Conservation (phyloP, 805 yeast genomes). For the Pichia pseudocactophila region DNA sequence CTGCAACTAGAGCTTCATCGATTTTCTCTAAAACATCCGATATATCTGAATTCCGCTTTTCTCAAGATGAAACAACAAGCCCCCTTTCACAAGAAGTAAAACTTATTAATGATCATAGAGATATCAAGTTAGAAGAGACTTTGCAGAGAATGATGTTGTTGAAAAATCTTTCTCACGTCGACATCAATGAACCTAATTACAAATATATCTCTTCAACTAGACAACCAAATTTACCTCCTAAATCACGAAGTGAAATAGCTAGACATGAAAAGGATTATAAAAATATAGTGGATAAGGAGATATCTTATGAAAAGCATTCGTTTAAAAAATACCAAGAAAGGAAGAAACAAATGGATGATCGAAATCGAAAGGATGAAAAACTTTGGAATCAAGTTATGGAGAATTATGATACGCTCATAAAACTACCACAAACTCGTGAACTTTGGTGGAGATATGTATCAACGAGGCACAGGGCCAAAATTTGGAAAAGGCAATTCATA, state of each 20-base stretch:
- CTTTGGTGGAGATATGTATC: constrained; percentile 59
- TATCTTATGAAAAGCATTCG: constrained; percentile 30
- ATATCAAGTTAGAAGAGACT: constrained; percentile 29
- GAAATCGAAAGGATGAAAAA: constrained; percentile 29
- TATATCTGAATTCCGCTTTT: constrained; percentile 19
- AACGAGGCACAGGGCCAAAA: constrained; percentile 29
- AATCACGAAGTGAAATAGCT: constrained; percentile 40
- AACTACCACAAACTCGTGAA: constrained; percentile 36
- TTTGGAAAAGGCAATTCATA: constrained; percentile 45
- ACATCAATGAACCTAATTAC: neutral
- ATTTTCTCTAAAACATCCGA: constrained; percentile 32
- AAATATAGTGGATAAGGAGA: constrained; percentile 32
- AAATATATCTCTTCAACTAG: constrained; percentile 40
- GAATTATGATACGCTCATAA: constrained; percentile 27
- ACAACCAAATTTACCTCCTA: constrained; percentile 62
- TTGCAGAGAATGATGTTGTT: constrained; percentile 28
- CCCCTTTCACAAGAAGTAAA: constrained; percentile 29
- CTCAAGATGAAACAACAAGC: constrained; percentile 16
- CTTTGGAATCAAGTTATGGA: constrained; percentile 38
- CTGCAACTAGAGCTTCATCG: constrained; percentile 37
- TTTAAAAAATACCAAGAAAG: constrained; percentile 25
- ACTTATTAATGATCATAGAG: constrained; percentile 26
- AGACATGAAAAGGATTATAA: constrained; percentile 50
- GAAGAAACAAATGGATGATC: constrained; percentile 27
- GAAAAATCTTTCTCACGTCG: constrained; percentile 15